A percentile compares a stretch with the other conserved stretches of the same genome.
Evolutionary conservation across 2,329 filamentous ascomycete species (phyloP).

Genomic region (Aspergillus novoparasiticus): DNA sequence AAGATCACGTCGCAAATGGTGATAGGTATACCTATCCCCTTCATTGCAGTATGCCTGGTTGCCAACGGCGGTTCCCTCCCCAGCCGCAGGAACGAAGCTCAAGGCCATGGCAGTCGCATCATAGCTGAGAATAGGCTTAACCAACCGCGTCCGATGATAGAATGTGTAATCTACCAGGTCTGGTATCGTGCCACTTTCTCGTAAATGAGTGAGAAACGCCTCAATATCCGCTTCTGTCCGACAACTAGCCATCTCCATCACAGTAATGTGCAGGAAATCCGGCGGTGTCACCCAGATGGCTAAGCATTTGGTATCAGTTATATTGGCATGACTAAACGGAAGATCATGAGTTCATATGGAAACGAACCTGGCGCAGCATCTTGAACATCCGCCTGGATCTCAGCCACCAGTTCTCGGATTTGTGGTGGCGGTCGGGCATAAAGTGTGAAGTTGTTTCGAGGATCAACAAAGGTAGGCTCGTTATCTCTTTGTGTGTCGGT

Average conservation of each 20-base stretch:
- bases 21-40: conserved; percentile 77
- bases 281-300: conserved; percentile 85
- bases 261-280: conserved; percentile 79
- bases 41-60: conserved; percentile 38
- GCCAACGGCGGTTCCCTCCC: conserved; percentile 49
- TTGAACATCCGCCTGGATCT: conserved; percentile 68
- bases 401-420: conserved; percentile 66
- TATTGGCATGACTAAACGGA: not conserved
- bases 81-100: conserved; percentile 79
- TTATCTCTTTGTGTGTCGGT: conserved; percentile 50
- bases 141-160: conserved; percentile 69
- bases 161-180: conserved; percentile 68
- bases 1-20: conserved; percentile 82
- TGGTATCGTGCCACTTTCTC: conserved; percentile 52
- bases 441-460: conserved; percentile 79
- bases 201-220: conserved; percentile 60
- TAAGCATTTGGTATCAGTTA: conserved; percentile 35
- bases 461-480: conserved; percentile 72
- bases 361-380: conserved; percentile 69
- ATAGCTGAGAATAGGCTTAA: conserved; percentile 81
- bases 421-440: conserved; percentile 82
- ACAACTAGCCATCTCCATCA: conserved; percentile 81
- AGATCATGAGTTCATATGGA: not conserved
- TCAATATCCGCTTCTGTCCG: conserved; percentile 70
- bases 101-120: conserved; percentile 84